Evolutionary conservation across 2,329 filamentous ascomycete genomes (phyloP), one percentile per base, ranked within the genome.

Genomic region (Gremmenia infestans): DNA sequence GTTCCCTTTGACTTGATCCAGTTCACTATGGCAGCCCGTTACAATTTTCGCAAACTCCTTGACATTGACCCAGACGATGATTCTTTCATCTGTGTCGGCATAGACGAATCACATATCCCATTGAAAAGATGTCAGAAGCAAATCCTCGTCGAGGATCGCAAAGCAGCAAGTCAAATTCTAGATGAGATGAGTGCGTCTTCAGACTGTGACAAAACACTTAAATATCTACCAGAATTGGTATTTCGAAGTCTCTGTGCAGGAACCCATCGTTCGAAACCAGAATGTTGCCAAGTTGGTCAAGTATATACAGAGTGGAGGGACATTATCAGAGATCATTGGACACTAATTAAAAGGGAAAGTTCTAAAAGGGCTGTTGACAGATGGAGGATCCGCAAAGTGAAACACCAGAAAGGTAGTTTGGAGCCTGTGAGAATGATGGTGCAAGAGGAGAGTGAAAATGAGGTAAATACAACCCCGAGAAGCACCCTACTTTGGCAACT

Each of bases 241-340:
- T 49, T 32, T 25, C 50, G 37, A 39, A 23, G 39, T 14, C 25
- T 51, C 12, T 56, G 54, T 47, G 23, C 36, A 45, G 3, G 45
- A 3, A n/a, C 48, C 11, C 42, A 50, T 43, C 15, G 9, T 39
- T 36, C 50, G 39, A 53, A 50, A 15, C 50, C 28, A n/a, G n/a
- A 42, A 36, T 28, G 39, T 40, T 50, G 39, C 40, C 47, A 45
- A 14, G 17, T 39, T 23, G 32, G 35, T n/a, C 35, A 39, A 6
- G 35, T 45, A n/a, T 52, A 48, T 22, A 50, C 55, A 19, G 50
- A 57, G 12, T 57, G 50, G 47, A 50, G 43, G 40, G 23, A 45
- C 19, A 32, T 57, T 32, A 50, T 57, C 22, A 39, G 36, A 47
- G 46, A 53, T 36, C 28, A 39, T 17, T 57, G 50, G 51, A 52